Evolutionary conservation across 2,329 filamentous ascomycete genomes (phyloP).

Genomic region (Aspergillus novoparasiticus): DNA sequence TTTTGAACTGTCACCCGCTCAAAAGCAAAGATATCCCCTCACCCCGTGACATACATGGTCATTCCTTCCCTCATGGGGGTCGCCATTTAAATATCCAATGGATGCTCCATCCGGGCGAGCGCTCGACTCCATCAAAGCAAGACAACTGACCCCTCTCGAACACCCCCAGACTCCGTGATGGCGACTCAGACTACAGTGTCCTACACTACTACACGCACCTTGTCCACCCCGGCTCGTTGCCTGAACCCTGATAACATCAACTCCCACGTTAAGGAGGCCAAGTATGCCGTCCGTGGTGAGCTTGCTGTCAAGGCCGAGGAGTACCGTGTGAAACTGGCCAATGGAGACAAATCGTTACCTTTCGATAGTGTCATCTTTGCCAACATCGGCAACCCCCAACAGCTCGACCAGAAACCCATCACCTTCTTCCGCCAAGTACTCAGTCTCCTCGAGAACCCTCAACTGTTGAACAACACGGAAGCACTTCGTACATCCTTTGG

Average conservation of each 20-base stretch:
- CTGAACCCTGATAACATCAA: constrained; percentile 90
- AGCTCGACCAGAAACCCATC: constrained; percentile 98
- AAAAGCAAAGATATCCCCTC: neutral
- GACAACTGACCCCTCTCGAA: constrained; percentile 15
- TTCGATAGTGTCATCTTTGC: constrained; percentile 92
- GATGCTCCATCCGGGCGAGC: neutral
- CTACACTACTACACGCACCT: constrained; percentile 39
- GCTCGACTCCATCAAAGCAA: constrained; percentile 2
- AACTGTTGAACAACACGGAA: constrained; percentile 78
- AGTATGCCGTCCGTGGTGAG: constrained; percentile 96
- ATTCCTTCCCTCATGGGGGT: neutral
- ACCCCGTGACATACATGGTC: neutral
- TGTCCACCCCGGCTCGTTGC: constrained; percentile 51
- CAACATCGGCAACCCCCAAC: constrained; percentile 98
- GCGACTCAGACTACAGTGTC: constrained; percentile 28
- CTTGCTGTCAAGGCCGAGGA: constrained; percentile 91
- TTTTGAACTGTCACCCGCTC: constrained; percentile 13
- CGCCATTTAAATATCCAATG: constrained; percentile 5
- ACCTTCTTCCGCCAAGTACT: constrained; percentile 98
- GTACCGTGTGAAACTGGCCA: constrained; percentile 72
- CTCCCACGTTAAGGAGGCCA: constrained; percentile 78
- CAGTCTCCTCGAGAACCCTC: constrained; percentile 88
- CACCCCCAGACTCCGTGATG: constrained; percentile 29
- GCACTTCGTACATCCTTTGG: constrained; percentile 74
- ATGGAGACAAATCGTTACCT: constrained; percentile 63